Evolutionary conservation across 805 yeast species (phyloP).

Genomic region (Yamadazyma kitorensis): DNA sequence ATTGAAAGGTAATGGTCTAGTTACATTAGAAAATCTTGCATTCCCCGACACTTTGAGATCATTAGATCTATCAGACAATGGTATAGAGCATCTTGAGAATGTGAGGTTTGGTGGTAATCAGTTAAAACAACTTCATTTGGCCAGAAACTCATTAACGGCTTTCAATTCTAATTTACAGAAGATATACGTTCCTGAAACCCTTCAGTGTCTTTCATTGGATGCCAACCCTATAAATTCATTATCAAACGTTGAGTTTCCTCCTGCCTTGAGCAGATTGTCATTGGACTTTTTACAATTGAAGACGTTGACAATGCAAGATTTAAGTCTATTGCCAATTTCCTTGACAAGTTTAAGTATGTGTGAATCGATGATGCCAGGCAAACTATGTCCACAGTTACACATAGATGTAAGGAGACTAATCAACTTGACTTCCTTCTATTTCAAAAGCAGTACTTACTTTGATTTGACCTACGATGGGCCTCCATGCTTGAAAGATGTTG

Average conservation of each 20-base stretch:
- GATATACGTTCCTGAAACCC: background rate
- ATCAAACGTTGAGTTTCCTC: slow-evolving; percentile 2
- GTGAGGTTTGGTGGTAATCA: slow-evolving; percentile 13
- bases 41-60: slow-evolving; percentile 17
- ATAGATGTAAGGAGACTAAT: too few relatives aligned
- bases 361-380: too few relatives aligned
- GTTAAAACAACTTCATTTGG: slow-evolving; percentile 13
- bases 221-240: slow-evolving; percentile 1
- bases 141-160: slow-evolving; percentile 14
- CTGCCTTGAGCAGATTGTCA: too few relatives aligned
- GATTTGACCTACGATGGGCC: too few relatives aligned
- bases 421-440: too few relatives aligned
- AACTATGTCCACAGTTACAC: too few relatives aligned
- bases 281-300: too few relatives aligned
- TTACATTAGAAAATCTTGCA: slow-evolving; percentile 12
- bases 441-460: too few relatives aligned
- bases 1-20: slow-evolving; percentile 19
- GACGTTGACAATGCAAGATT: too few relatives aligned
- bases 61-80: slow-evolving; percentile 16
- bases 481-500: too few relatives aligned
- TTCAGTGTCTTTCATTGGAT: background rate
- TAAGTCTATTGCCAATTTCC: too few relatives aligned
- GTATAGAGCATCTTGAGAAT: slow-evolving; percentile 13
- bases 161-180: slow-evolving; percentile 1
- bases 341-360: too few relatives aligned